phyloP scores from a whole-genome alignment of 495 filamentous ascomycete genomes.

The Xylaria castorea region DNA sequence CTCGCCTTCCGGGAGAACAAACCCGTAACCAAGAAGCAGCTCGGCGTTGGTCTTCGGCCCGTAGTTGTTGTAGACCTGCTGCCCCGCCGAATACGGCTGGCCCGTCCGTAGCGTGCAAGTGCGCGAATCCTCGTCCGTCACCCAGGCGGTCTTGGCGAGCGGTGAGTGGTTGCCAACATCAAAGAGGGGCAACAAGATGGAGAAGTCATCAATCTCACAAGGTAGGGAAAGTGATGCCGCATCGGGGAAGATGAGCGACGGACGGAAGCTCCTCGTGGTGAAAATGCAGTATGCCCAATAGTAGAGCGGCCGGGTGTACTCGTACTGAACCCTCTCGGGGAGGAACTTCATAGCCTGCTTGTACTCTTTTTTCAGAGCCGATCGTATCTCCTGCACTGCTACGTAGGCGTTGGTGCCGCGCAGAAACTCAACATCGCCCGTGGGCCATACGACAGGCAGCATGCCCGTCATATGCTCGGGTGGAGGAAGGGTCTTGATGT shows the following conservation, averaged over 20 bases:
- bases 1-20: slow-evolving; percentile 49
- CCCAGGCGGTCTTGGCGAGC: slow-evolving; percentile 51
- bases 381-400: slow-evolving; percentile 53
- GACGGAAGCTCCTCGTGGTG: slow-evolving; percentile 60
- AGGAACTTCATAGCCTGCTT: slow-evolving; percentile 50
- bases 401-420: slow-evolving; percentile 57
- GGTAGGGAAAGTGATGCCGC: slow-evolving; percentile 30
- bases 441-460: slow-evolving; percentile 54
- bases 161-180: slow-evolving; percentile 62
- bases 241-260: slow-evolving; percentile 51
- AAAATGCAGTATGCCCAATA: slow-evolving; percentile 63
- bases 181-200: slow-evolving; percentile 58
- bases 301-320: slow-evolving; percentile 54
- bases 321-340: slow-evolving; percentile 41
- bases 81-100: slow-evolving; percentile 34
- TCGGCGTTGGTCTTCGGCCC: slow-evolving; percentile 61
- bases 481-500: slow-evolving; percentile 58
- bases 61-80: slow-evolving; percentile 62
- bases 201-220: slow-evolving; percentile 54
- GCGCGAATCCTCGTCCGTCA: slow-evolving; percentile 32
- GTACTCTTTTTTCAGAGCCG: slow-evolving; percentile 50
- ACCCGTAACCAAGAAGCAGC: slow-evolving; percentile 61
- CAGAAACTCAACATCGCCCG: slow-evolving; percentile 53
- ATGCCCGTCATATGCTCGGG: slow-evolving; percentile 47
- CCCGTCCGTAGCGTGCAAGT: slow-evolving; percentile 33